Percentiles rank a stretch among this genome's conserved stretches.
These are phyloP conservation scores for Lathyrus sativus DNA, from an alignment of 306 rosid species.

Conservation along the genomic window DNA sequence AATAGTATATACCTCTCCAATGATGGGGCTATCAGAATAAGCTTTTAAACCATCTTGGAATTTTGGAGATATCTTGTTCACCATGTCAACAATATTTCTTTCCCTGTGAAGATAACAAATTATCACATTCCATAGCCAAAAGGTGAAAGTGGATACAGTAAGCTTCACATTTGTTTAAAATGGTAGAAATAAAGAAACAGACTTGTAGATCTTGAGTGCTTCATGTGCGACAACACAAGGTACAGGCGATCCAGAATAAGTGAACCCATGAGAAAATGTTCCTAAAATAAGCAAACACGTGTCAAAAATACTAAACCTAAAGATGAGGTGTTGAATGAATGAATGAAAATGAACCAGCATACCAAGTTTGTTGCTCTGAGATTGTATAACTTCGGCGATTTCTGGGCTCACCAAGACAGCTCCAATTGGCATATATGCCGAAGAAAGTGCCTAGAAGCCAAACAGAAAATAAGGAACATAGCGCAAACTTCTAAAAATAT, in stretches of 20 bases:
- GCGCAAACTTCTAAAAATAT: constrained; percentile 2
- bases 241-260: constrained; percentile 93
- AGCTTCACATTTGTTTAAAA: constrained; percentile 11
- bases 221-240: constrained; percentile 92
- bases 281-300: constrained; percentile 46
- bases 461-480: constrained; percentile 27
- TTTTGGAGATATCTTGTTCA: constrained; percentile 60
- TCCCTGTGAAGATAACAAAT: constrained; percentile 59
- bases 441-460: constrained; percentile 82
- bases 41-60: constrained; percentile 92
- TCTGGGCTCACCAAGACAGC: constrained; percentile 92
- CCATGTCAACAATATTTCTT: constrained; percentile 65
- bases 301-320: constrained; percentile 34
- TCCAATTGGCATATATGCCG: constrained; percentile 86
- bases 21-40: constrained; percentile 72
- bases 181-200: constrained; percentile 38
- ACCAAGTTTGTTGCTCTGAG: constrained; percentile 93
- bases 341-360: constrained; percentile 27
- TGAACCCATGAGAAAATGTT: constrained; percentile 76
- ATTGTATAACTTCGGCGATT: constrained; percentile 74
- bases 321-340: constrained; percentile 20
- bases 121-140: constrained; percentile 20
- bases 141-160: constrained; percentile 2
- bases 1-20: constrained; percentile 76
- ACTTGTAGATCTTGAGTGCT: constrained; percentile 89